Evolutionary conservation across 2,329 filamentous ascomycete genomes (phyloP), one percentile per base, ranked within the genome.

Genomic region (Aspergillus sp.): DNA sequence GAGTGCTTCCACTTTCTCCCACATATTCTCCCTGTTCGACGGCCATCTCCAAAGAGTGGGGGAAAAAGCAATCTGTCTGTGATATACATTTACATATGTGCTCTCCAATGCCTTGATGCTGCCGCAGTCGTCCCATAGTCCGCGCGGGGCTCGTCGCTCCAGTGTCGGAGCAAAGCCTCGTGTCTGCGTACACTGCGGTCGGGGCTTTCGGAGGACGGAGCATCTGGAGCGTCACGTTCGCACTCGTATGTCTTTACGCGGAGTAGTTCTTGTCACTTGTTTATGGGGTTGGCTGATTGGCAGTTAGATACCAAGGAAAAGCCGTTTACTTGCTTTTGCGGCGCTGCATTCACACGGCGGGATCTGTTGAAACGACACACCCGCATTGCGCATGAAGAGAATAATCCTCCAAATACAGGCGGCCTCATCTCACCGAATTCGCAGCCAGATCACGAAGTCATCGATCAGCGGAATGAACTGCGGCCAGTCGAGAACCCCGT

Each of bases 161-260:
- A 57, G 53, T 27, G 54, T 53, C 50, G 60, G 53, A 48, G 56
- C 58, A 49, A 65, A 63, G 52, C 51, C 59, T 37, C 60, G 63
- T 32, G 59, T 65, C 43, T 66, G 63, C 51, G 46, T 57, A 39
- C 63, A 66, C 54, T 66, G 63, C 43, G 63, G 63, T 44, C 61
- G 63, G 38, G 60, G 49, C 20, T 66, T 66, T 53, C 57, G 63
- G 44, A 59, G 63, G 20, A 66, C 63, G 3, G 63, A 66, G 35
- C 63, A 66, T 56, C 56, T 66, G 42, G 63, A 66, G 59, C 62
- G 63, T 30, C 63, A 66, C 54, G 59, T 66, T 38, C 62, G 63
- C 49, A 66, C 63, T 25, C 63, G 63, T 66, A 62, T 49, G 13
- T 17, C 38, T n/a, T 25, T 25, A 22, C 20, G 20, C 20, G 20